A percentile compares a stretch with the other conserved stretches of the same genome.
These are phyloP conservation scores for Lasiosphaeria miniovina DNA, from an alignment of 495 filamentous ascomycete genomes.

Conservation along the genomic window DNA sequence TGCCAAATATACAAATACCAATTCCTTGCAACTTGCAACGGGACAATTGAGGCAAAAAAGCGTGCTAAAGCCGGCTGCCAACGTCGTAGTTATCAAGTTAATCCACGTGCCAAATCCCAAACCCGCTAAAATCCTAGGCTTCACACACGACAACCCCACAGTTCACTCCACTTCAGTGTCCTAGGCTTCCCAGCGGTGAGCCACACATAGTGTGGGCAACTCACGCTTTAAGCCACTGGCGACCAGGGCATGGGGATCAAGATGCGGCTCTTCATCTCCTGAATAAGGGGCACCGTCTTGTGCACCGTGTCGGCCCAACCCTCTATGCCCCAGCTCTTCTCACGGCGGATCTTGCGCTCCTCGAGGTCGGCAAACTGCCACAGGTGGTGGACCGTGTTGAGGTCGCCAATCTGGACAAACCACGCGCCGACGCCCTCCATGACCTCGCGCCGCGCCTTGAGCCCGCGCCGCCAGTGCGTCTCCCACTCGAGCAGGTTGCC, in stretches of 20 bases:
- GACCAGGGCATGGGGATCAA: constrained; percentile 95
- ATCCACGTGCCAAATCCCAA: not conserved
- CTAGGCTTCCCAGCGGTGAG: no score
- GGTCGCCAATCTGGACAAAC: constrained; percentile 97
- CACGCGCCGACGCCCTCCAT: constrained; percentile 99
- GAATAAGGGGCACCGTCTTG: constrained; percentile 96
- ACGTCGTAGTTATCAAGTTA: no score
- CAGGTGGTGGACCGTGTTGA: constrained; percentile 96
- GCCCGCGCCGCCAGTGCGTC: constrained; percentile 91
- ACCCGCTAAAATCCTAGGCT: not conserved
- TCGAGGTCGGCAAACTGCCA: constrained; percentile 98
- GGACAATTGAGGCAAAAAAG: no score
- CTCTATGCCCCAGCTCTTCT: constrained; percentile 92
- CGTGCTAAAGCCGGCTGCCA: no score
- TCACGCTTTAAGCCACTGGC: constrained; percentile 65
- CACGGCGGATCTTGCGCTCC: constrained; percentile 84
- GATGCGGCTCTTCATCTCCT: constrained; percentile 91
- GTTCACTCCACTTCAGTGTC: no score
- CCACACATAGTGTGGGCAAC: no score
- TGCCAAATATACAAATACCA: no score
- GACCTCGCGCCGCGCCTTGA: constrained; percentile 85
- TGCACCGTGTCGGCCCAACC: constrained; percentile 98
- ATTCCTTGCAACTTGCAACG: no score
- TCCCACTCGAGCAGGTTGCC: constrained; percentile 98
- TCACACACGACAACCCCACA: not conserved